Conservation (phyloP, 2,329 filamentous ascomycete species). For the Colletotrichum trifolii region DNA sequence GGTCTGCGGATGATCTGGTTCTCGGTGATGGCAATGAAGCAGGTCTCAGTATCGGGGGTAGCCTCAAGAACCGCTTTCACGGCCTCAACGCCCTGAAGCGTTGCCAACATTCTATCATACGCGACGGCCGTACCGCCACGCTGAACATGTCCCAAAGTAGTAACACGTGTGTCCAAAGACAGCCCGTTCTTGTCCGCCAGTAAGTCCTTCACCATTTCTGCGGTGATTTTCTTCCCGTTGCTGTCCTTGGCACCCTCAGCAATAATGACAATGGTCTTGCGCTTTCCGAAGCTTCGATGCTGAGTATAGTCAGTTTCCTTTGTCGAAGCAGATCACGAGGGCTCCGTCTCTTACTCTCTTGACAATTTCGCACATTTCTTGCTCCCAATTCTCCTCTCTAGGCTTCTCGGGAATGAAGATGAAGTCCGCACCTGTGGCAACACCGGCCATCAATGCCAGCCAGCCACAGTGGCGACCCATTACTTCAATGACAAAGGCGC, state of each 20-base stretch:
- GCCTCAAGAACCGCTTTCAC: conserved; percentile 92
- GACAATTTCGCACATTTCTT: conserved; percentile 86
- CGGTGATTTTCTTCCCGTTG: conserved; percentile 84
- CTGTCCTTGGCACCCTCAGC: conserved; percentile 93
- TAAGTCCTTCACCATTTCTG: conserved; percentile 85
- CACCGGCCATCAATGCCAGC: conserved; percentile 95
- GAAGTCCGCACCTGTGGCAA: conserved; percentile 95
- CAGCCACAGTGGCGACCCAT: conserved; percentile 99
- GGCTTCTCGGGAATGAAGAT: conserved; percentile 97
- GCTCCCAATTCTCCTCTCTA: conserved; percentile 85
- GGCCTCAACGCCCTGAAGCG: conserved; percentile 92
- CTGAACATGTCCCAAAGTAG: conserved; percentile 96
- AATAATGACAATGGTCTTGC: conserved; percentile 97
- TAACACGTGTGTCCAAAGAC: conserved; percentile 90
- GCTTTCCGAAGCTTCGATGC: conserved; percentile 90
- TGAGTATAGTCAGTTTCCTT: conserved; percentile 48
- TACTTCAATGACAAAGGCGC: conserved; percentile 97
- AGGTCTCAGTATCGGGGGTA: conserved; percentile 88
- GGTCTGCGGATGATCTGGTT: conserved; percentile 96
- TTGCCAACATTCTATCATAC: conserved; percentile 93
- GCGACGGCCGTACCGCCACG: conserved; percentile 91
- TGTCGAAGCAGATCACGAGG: too few relatives aligned
- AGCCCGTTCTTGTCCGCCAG: conserved; percentile 82
- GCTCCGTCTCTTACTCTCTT: conserved; percentile 64
- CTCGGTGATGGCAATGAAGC: conserved; percentile 95